Evolutionary conservation across 1,139 yeast genomes (phyloP), one percentile per base, ranked within the genome.

Genomic region (Petasospora rhodanensis): DNA sequence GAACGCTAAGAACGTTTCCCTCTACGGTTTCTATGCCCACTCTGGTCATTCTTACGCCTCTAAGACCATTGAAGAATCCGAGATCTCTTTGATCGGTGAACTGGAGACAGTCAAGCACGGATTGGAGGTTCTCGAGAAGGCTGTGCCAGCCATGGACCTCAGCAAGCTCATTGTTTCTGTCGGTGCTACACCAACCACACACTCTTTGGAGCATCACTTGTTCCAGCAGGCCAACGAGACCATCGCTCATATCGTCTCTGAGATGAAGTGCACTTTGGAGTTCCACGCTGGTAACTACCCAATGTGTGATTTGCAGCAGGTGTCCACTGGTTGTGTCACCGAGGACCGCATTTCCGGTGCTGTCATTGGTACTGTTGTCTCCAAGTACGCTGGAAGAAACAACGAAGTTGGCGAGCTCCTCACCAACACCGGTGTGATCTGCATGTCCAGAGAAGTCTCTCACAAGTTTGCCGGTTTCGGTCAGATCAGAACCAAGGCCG

Each of bases 171-270:
- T 53, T 10, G 46, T 55, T 3, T 58, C 61, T n/a, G 84, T 81
- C 11, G 94, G 94, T 11, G 87, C 93, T 1, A 81, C 94, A 0
- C 93, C 93, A 27, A 83, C 93, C 0, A 78, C 84, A 2, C 86
- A 79, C 47, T 74, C 85, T 0, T 64, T 82, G 3, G 66, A 63
- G 37, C 49, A 45, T 16, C 47, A 48, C 21, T 29, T 46, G 9
- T 38, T 35, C 25, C 28, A 33, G 14, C 29, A 39, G 20, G 24
- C 38, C 10, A 43, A 42, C 15, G 64, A 56, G 36, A 28, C 22
- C 37, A 40, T 42, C 10, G 24, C 32, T 0, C 31, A 40, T n/a
- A 33, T 63, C 7, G 59, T 59, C 5, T 55, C 50, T 5, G 41
- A 51, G n/a, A 49, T 74, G 23, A 47, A 56, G 17, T 81, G 79